Evolutionary conservation across 768 basidiomycete genomes (phyloP), one percentile per base, ranked within the genome.

Genomic region (Cyathus striatus): DNA sequence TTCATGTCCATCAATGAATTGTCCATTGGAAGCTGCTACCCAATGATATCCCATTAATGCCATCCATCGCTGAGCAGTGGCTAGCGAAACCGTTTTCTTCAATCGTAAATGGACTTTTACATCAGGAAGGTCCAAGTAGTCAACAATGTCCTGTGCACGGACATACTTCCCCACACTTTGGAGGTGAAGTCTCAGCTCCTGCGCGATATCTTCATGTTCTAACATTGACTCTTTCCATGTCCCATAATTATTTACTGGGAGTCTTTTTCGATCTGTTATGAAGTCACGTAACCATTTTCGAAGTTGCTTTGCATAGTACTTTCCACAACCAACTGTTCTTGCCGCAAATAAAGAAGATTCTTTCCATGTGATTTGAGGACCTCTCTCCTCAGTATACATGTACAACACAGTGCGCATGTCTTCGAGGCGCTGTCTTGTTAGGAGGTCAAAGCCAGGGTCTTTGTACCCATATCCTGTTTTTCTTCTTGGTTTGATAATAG

Each of bases 1-100:
- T 42, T 70, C 60, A 44, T 71, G 61, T 0, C 68, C 49, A 49
- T 57, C 50, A 24, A 45, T 45, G 34, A 55, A 62, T 22, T 55
- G 50, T 3, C 55, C 53, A 16, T 52, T 50, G 22, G 17, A 38
- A 2, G 41, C 16, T 13, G 9, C 0, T 17, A 16, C 23, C 35
- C 47, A 58, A 2, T 43, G 27, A 36, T 55, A 64, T 9, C 45
- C 54, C 22, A 58, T 35, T 5, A 7, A 30, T 0, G 52, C 24
- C 7, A 65, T 47, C 38, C 53, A 63, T 2, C 34, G 13, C 17
- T 22, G n/a, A 27, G 59, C 59, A 13, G 63, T 64, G 10, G 43
- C 9, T 4, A 47, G 23, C 2, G 44, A 44, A 18, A 65, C 61
- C 5, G 43, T 55, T 43, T 21, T 43, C 16, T 38, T 23, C 23